Evolutionary conservation across 371 early-diverging fungal genomes (phyloP), one percentile per base, ranked within the genome.

Genomic region (Mucor sp.): DNA sequence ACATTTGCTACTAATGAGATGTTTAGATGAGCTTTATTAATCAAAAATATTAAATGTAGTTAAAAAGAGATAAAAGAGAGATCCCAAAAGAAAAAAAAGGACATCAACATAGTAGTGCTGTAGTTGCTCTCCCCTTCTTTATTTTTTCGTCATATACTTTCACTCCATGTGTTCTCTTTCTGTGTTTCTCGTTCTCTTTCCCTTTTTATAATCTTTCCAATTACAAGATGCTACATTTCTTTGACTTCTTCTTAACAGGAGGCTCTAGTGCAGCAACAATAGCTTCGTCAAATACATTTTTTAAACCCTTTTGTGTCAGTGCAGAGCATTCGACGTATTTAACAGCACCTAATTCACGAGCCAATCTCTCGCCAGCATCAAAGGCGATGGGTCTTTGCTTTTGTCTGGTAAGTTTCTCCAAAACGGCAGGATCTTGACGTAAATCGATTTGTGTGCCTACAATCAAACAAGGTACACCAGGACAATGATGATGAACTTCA

Each of bases 321-420:
- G 99, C 97, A 58, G 97, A 97, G 76, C 99, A 99, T 75, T 99
- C 99, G 47, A 99, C 93, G 78, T 98, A 99, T 82, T 95, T 96
- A 70, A 97, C 94, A n/a, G 98, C 99, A 44, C 91, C 90, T 58
- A 98, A 88, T 73, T 95, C 95, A 69, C 87, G 86, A 60, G 97
- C 94, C 53, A 99, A 83, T 59, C 90, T 84, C 72, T 94, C 95
- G 28, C 98, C 98, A 58, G 87, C 85, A 63, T 96, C 96, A 58
- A 82, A 71, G 21, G 85, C 79, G 67, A 97, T 93, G 17, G 96
- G 96, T 70, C 90, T 85, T 82, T 94, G 95, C 68, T 91, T 89
- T 74, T 95, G 93, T 74, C 91, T 86, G 7, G 88, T 87, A 37
- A 97, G 83, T 72, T 94, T 94, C 59, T 94, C 94, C 53, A 94